Conservation (phyloP, 2,329 filamentous ascomycete genomes). For the Exophiala sp. region DNA sequence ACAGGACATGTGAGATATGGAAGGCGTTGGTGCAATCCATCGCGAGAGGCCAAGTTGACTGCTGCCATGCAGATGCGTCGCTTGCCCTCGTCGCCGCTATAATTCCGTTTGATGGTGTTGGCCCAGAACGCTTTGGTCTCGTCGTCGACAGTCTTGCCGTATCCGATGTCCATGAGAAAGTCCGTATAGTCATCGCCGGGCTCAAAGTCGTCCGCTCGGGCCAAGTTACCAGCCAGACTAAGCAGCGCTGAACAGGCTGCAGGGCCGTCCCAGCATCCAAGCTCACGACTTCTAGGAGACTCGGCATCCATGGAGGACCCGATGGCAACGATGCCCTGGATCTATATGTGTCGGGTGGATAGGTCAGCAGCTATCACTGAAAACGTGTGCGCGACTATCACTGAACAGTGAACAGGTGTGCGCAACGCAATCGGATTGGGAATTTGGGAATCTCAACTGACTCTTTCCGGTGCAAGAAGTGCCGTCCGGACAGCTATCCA, state of each 20-base stretch:
- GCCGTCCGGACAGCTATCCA: conserved; percentile 51
- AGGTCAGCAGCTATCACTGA: neutral
- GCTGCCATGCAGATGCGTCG: conserved; percentile 44
- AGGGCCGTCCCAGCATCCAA: conserved; percentile 47
- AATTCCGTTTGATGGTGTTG: conserved; percentile 41
- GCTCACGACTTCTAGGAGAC: conserved; percentile 38
- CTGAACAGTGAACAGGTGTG: too few relatives aligned
- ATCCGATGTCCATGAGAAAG: conserved; percentile 44
- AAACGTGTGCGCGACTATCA: too few relatives aligned
- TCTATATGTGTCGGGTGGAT: conserved; percentile 33
- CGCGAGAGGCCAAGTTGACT: conserved; percentile 45
- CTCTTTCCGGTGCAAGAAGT: conserved; percentile 45
- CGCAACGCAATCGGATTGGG: too few relatives aligned
- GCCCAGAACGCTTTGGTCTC: conserved; percentile 42
- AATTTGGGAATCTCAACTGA: conserved; percentile 29
- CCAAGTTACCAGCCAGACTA: conserved; percentile 3
- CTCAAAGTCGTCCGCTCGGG: conserved; percentile 40
- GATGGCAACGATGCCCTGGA: conserved; percentile 47
- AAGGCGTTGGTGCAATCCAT: conserved; percentile 43
- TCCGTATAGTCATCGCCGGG: conserved; percentile 41
- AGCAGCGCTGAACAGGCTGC: conserved; percentile 27
- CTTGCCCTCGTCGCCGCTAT: conserved; percentile 46
- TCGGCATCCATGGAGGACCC: conserved; percentile 51
- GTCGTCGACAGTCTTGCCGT: conserved; percentile 39
- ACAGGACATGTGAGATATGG: conserved; percentile 48